Percentiles rank a stretch among this genome's conserved stretches.
Evolutionary conservation across 208 protist genomes (phyloP).

Genomic region (Herpetomonas muscarum): DNA sequence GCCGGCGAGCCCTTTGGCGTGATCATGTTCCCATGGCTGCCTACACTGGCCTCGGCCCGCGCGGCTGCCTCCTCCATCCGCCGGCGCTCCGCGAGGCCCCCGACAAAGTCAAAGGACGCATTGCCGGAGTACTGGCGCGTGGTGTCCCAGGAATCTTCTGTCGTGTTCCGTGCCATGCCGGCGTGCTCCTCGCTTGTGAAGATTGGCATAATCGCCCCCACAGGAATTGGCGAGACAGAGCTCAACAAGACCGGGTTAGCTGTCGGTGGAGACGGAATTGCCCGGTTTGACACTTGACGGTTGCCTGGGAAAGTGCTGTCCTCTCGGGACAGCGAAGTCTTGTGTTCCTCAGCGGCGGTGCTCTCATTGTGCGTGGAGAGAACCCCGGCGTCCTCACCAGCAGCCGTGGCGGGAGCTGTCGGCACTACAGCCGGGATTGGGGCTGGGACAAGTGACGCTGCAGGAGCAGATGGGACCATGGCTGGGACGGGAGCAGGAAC

Average conservation of each 20-base stretch:
- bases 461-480: not conserved
- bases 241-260: not conserved
- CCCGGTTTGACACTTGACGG: not conserved
- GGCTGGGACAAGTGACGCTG: not conserved
- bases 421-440: not conserved
- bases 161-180: not conserved
- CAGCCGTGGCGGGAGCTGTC: not conserved
- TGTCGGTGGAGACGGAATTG: not conserved
- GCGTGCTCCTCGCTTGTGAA: conserved; percentile 1
- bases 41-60: not conserved
- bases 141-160: conserved; percentile 5
- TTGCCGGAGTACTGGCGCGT: conserved; percentile 42
- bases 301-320: not conserved
- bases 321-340: not conserved
- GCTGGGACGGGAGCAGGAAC: not conserved
- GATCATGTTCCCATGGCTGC: not conserved
- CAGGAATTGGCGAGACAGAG: not conserved
- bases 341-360: not conserved
- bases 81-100: conserved; percentile 26
- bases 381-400: not conserved
- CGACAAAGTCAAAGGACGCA: conserved; percentile 48
- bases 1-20: conserved; percentile 1
- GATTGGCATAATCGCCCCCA: not conserved
- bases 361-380: not conserved
- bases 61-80: conserved; percentile 19